phyloP scores from a whole-genome alignment of 1,284 basidiomycete genomes.

The Agroathelia rolfsii region DNA sequence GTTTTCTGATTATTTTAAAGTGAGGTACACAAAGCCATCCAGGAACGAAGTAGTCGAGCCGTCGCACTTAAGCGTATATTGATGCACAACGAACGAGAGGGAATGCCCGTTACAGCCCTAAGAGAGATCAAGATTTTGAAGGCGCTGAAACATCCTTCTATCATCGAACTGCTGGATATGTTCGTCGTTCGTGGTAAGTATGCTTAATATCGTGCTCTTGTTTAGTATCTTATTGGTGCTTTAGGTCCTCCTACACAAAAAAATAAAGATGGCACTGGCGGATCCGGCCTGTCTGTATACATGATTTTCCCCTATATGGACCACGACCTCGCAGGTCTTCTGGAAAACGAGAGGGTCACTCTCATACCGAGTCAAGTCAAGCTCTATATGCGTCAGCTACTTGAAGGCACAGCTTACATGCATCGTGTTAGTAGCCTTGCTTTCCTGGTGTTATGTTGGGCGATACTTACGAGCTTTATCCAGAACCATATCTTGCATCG shows the following conservation, averaged over 20 bases:
- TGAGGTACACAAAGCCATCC: slow-evolving; percentile 82
- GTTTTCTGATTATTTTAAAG: slow-evolving; percentile 27
- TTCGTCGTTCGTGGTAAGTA: slow-evolving; percentile 69
- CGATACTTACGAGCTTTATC: too few relatives aligned
- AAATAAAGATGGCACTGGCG: slow-evolving; percentile 49
- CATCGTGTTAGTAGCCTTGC: slow-evolving; percentile 63
- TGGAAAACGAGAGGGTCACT: slow-evolving; percentile 84
- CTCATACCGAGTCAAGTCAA: slow-evolving; percentile 83
- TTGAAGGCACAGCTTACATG: slow-evolving; percentile 93
- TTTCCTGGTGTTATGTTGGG: too few relatives aligned
- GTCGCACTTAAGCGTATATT: slow-evolving; percentile 93
- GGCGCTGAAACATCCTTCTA: slow-evolving; percentile 74
- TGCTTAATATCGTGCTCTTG: too few relatives aligned
- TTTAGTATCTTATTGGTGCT: slow-evolving; percentile 4
- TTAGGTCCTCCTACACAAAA: slow-evolving; percentile 31
- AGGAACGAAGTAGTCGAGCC: slow-evolving; percentile 45
- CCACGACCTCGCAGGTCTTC: slow-evolving; percentile 90
- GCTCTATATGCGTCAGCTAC: slow-evolving; percentile 89
- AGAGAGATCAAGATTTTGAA: slow-evolving; percentile 99
- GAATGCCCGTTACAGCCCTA: slow-evolving; percentile 92
- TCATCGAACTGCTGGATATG: slow-evolving; percentile 90
- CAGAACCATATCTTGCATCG: slow-evolving; percentile 95
- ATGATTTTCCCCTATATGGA: slow-evolving; percentile 99
- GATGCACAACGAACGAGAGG: slow-evolving; percentile 94
- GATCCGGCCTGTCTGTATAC: slow-evolving; percentile 71